Evolutionary conservation across 345 rosid genomes (phyloP), one percentile per base, ranked within the genome.

Genomic region (Garcia nutans): DNA sequence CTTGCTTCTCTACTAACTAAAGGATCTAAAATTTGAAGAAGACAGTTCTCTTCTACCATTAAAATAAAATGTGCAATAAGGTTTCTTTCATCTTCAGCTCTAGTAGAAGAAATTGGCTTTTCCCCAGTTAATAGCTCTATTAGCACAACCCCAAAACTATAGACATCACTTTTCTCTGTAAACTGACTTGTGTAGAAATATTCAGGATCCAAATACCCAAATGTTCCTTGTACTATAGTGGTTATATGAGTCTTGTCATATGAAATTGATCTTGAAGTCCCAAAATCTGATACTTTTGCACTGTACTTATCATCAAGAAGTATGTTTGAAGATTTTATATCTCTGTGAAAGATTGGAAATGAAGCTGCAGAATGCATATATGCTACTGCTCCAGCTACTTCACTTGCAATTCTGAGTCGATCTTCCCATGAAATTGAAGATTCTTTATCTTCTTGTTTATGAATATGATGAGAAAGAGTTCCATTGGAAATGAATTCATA

Each of bases 281-380:
- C 80, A n/a, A 79, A 82, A 26, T 79, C 85, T 0, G 82, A 33
- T 10, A 82, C 75, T 76, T 73, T 82, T 4, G 80, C 76, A 5
- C 70, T n/a, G 1, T 68, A 69, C 6, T 58, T 79, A 5, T 68
- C 78, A 26, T 82, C 85, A 7, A 75, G 3, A 42, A 82, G 82
- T 28, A 79, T 79, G 75, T 74, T 79, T 20, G 71, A 17, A 23
- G 78, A 75, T 50, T 74, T 75, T 23, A 74, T 75, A 26, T 75
- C 75, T 0, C 82, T 45, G 23, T 74, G 78, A 41, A 52, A 79
- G 4, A 79, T 69, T 1, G 74, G 82, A 0, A 55, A 45, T 8
- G 78, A 61, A 19, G 75, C 78, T 8, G 78, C 37, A 1, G 72
- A 74, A 24, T 79, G 82, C 22, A 79, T 57, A 10, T 79, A 68